These are phyloP conservation scores for Pyrenophora graminea DNA, from an alignment of 2,329 filamentous ascomycete species.

Conservation along the genomic window DNA sequence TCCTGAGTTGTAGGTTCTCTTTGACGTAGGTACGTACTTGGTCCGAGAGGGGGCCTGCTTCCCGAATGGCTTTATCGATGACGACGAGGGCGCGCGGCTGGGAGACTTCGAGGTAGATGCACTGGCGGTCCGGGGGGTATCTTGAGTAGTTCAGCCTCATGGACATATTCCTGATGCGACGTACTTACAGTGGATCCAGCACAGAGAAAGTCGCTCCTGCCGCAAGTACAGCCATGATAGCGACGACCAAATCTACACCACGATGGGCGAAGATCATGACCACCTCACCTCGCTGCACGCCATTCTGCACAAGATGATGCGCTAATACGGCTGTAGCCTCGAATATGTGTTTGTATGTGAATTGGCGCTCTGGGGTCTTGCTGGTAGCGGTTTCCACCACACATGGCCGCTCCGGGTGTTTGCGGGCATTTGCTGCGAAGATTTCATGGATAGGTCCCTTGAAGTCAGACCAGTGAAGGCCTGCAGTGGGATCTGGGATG, in stretches of 20 bases:
- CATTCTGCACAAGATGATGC: constrained; percentile 74
- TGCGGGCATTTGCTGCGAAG: constrained; percentile 68
- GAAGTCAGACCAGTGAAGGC: constrained; percentile 70
- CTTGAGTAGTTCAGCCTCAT: constrained; percentile 44
- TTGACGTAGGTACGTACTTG: constrained; percentile 70
- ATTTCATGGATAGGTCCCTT: constrained; percentile 71
- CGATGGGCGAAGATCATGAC: constrained; percentile 92
- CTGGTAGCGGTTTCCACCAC: constrained; percentile 67
- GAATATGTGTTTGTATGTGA: constrained; percentile 85
- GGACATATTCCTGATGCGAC: not conserved
- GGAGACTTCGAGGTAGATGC: constrained; percentile 81
- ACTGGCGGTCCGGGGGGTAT: constrained; percentile 80
- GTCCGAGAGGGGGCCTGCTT: constrained; percentile 66
- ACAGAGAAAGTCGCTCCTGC: constrained; percentile 65
- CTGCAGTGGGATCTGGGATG: constrained; percentile 67
- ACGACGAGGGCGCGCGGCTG: constrained; percentile 72
- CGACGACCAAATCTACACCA: constrained; percentile 75
- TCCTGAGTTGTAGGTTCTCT: constrained; percentile 72
- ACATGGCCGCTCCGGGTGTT: constrained; percentile 69
- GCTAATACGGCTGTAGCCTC: constrained; percentile 81
- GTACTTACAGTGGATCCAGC: constrained; percentile 73
- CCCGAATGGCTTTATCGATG: constrained; percentile 72
- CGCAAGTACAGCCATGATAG: constrained; percentile 74
- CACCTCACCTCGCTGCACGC: constrained; percentile 78
- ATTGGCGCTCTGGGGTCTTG: constrained; percentile 63